Conservation (phyloP, 257 asterid genomes). For the Solanum medicagineum region DNA sequence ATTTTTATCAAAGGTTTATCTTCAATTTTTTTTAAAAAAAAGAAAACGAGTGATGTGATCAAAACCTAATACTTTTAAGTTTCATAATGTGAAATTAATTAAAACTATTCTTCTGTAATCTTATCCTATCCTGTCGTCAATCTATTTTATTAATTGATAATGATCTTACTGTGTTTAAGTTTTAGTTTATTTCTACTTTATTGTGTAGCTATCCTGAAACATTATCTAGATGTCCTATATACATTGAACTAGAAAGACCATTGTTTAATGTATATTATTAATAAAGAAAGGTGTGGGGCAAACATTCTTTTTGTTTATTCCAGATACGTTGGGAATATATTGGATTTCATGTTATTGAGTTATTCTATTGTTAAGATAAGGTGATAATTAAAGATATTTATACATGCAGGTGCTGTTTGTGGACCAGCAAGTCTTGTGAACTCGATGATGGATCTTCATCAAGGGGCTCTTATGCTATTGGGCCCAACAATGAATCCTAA, state of each 20-base stretch:
- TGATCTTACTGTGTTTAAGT: neutral
- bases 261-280: neutral
- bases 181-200: neutral
- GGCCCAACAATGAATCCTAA: conserved; percentile 97
- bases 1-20: neutral
- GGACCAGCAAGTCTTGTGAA: conserved; percentile 81
- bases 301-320: neutral
- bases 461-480: conserved; percentile 75
- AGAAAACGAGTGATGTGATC: neutral
- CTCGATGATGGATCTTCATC: conserved; percentile 92
- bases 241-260: neutral
- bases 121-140: neutral
- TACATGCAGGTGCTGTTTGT: conserved; percentile 64
- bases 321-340: neutral
- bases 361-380: neutral
- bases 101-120: neutral
- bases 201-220: neutral
- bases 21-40: no score
- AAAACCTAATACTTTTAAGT: neutral
- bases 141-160: neutral
- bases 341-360: neutral
- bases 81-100: neutral
- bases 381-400: neutral
- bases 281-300: neutral
- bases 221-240: neutral